Evolutionary conservation across 1,284 basidiomycete species (phyloP).

Genomic region (Trametes sp.): DNA sequence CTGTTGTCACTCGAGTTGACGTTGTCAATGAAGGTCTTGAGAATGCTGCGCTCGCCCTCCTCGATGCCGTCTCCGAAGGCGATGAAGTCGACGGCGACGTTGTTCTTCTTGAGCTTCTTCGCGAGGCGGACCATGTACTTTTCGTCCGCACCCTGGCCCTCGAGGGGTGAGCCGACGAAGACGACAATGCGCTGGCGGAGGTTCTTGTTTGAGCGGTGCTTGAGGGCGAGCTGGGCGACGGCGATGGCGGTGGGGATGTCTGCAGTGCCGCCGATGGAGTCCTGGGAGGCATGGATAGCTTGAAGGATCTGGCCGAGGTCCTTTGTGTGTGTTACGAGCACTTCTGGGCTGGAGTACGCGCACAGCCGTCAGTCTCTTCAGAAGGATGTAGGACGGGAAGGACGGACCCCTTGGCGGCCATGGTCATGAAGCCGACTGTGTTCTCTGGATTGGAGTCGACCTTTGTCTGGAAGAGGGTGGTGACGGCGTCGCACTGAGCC

Average conservation of each 20-base stretch:
- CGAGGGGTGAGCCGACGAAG: conserved; percentile 90
- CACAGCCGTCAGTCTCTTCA: not conserved
- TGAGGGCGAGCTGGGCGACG: conserved; percentile 94
- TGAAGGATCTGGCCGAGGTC: conserved; percentile 92
- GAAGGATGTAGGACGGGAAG: not conserved
- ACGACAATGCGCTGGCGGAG: conserved; percentile 94
- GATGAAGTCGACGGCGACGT: conserved; percentile 94
- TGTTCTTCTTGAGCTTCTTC: conserved; percentile 99
- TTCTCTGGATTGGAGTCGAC: conserved; percentile 97
- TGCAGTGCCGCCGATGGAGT: conserved; percentile 79
- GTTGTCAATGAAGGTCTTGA: conserved; percentile 81
- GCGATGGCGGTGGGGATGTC: conserved; percentile 92
- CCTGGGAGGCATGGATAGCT: conserved; percentile 75
- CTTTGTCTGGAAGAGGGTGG: conserved; percentile 92
- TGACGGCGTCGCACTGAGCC: conserved; percentile 93
- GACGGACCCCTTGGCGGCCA: conserved; percentile 91
- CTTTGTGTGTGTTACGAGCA: conserved; percentile 95
- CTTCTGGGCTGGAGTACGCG: conserved; percentile 75
- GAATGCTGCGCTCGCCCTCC: conserved; percentile 66
- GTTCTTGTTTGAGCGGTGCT: conserved; percentile 99
- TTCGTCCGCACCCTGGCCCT: conserved; percentile 71
- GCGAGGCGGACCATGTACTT: conserved; percentile 87
- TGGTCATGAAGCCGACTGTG: conserved; percentile 97
- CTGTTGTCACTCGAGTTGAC: conserved; percentile 84
- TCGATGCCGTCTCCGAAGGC: conserved; percentile 81